Evolutionary conservation across 768 basidiomycete genomes (phyloP), one percentile per base, ranked within the genome.

Genomic region (Boletus barrowsii): DNA sequence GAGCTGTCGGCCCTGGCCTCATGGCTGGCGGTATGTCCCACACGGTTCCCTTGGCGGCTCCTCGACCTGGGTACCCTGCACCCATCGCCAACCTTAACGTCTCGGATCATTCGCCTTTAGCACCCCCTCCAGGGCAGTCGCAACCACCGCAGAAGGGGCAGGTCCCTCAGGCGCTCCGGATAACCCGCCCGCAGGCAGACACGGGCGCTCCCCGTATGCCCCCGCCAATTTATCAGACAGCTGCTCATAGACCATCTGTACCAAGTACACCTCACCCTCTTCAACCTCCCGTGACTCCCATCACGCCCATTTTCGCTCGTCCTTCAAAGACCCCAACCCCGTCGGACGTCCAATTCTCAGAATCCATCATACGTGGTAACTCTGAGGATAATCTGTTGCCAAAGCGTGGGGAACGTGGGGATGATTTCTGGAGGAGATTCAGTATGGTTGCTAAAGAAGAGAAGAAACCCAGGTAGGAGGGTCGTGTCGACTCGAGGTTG

Each of bases 361-460:
- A 74, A 17, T 69, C 74, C 51, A 89, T 90, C 64, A 78, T 91
- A 65, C 81, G 89, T 15, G 82, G 87, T 6, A 77, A 83, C 47
- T 75, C 75, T 1, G 90, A 92, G 67, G 87, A 85, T 40, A 81
- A 83, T 2, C 65, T 88, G 3, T 67, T 91, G 9, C 85, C 88
- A 2, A 75, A 75, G 39, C 79, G 87, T 42, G 87, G 88, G 3
- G 83, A 88, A 66, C 82, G 78, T 46, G 88, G 88, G 1, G 89
- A 92, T 62, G 87, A 91, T 62, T 92, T 93, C 72, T 93, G 90
- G 90, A 77, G 87, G 55, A 78, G 90, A 37, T 93, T 92, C 71
- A 88, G 86, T 56, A 90, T 91, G 76, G 83, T 92, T 57, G 89
- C 83, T 10, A 88, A 83, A 64, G 83, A 84, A 54, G 83, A 87